A percentile compares a stretch with the other conserved stretches of the same genome.
Conservation (phyloP, 176 grass and related monocot species). For the Oryza glumipatula region DNA sequence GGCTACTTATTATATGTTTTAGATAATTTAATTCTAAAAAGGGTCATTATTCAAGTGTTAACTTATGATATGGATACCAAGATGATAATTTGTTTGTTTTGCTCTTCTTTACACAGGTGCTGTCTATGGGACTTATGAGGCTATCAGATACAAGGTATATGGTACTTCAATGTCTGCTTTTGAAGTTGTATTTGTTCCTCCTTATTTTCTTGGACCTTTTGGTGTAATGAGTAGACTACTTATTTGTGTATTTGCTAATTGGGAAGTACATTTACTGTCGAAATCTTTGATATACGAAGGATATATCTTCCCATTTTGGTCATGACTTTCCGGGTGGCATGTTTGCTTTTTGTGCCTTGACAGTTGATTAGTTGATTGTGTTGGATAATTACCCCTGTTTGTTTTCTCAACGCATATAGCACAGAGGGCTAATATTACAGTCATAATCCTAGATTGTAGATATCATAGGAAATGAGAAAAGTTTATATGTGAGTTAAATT, state of each 20-base stretch:
- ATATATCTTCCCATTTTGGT: no score
- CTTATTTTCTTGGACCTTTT: not conserved
- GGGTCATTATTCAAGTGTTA: not conserved
- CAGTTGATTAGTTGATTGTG: not conserved
- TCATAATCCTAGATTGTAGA: not conserved
- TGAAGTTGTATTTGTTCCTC: not conserved
- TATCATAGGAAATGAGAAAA: not conserved
- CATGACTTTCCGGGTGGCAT: not conserved
- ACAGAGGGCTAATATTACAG: not conserved
- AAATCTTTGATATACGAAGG: not conserved
- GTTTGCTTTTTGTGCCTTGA: not conserved
- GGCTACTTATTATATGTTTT: not conserved
- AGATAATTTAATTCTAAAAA: not conserved
- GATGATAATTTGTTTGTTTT: slow-evolving; percentile 18
- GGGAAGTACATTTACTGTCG: not conserved
- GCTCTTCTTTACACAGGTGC: slow-evolving; percentile 60
- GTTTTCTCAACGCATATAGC: not conserved
- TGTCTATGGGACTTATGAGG: slow-evolving; percentile 90
- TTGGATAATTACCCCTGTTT: not conserved
- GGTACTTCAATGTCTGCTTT: not conserved
- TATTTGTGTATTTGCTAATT: not conserved
- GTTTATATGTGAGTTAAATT: not conserved
- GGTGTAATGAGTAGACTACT: not conserved
- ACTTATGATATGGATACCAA: not conserved
- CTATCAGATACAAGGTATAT: slow-evolving; percentile 86